Evolutionary conservation across 768 basidiomycete species (phyloP).

Genomic region (Lactifluus piperatus): DNA sequence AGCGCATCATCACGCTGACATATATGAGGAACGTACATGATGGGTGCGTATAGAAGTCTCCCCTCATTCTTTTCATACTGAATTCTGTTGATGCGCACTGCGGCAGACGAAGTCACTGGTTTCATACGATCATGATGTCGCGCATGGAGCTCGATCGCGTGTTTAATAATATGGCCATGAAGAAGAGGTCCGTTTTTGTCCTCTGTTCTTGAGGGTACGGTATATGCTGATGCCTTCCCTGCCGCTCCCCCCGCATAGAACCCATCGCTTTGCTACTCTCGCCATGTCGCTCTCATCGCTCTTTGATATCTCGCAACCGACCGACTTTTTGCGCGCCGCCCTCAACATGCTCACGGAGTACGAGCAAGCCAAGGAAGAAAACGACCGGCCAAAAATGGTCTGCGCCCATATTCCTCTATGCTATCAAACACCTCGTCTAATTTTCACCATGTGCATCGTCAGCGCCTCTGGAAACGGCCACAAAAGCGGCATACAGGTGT

Average conservation of each 20-base stretch:
- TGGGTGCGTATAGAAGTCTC: conserved; percentile 45
- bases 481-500: too few species aligned
- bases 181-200: conserved; percentile 50
- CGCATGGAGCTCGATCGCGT: conserved; percentile 62
- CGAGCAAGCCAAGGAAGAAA: conserved; percentile 69
- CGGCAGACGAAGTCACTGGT: conserved; percentile 72
- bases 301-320: conserved; percentile 71
- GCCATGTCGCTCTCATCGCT: conserved; percentile 80
- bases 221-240: neutral
- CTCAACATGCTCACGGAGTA: conserved; percentile 66
- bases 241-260: conserved; percentile 35
- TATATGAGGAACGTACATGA: conserved; percentile 82
- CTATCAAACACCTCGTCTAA: conserved; percentile 6
- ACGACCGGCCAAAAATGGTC: conserved; percentile 71
- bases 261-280: conserved; percentile 73
- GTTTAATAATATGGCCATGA: conserved; percentile 69
- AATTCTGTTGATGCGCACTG: neutral
- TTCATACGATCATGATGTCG: conserved; percentile 77
- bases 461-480: too few species aligned
- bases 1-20: conserved; percentile 76
- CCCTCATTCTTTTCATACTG: neutral
- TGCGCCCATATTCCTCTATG: conserved; percentile 13
- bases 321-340: conserved; percentile 71
- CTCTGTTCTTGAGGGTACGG: neutral
- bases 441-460: neutral